These are phyloP conservation scores for Vaccinium macrocarpon DNA, from an alignment of 148 eudicot species.

Conservation along the genomic window DNA sequence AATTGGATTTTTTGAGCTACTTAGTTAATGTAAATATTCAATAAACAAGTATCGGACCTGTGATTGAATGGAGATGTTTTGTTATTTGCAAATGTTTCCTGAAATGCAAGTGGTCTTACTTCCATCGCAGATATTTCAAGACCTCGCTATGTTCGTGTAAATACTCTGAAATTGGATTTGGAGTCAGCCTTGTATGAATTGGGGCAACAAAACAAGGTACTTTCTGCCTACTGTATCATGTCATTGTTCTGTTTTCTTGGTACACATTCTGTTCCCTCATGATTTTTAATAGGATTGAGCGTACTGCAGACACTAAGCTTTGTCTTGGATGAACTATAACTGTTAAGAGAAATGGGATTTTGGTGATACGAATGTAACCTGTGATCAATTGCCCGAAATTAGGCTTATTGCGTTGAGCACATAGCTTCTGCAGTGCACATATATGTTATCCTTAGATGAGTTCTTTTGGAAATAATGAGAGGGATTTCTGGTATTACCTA, in stretches of 20 bases:
- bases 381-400: background rate
- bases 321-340: background rate
- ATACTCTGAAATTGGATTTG: slow-evolving; percentile 75
- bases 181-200: slow-evolving; percentile 57
- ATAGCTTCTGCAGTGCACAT: background rate
- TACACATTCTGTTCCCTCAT: background rate
- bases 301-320: background rate
- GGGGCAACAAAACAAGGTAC: slow-evolving; percentile 51
- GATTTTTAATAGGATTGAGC: background rate
- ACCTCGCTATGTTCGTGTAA: slow-evolving; percentile 94
- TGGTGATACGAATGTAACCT: background rate
- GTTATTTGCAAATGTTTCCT: background rate
- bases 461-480: background rate
- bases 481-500: background rate
- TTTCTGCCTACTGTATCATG: background rate
- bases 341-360: background rate
- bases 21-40: background rate
- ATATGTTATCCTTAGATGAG: background rate
- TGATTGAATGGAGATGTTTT: slow-evolving; percentile 1
- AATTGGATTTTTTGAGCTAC: slow-evolving; percentile 36
- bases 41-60: background rate
- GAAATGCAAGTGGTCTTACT: background rate
- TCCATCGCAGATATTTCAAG: slow-evolving; percentile 55
- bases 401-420: background rate
- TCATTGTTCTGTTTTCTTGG: background rate